Percentiles rank a stretch among this genome's conserved stretches.
These are phyloP conservation scores for Stephania cephalantha DNA, from an alignment of 164 flowering plant species.

Conservation along the genomic window DNA sequence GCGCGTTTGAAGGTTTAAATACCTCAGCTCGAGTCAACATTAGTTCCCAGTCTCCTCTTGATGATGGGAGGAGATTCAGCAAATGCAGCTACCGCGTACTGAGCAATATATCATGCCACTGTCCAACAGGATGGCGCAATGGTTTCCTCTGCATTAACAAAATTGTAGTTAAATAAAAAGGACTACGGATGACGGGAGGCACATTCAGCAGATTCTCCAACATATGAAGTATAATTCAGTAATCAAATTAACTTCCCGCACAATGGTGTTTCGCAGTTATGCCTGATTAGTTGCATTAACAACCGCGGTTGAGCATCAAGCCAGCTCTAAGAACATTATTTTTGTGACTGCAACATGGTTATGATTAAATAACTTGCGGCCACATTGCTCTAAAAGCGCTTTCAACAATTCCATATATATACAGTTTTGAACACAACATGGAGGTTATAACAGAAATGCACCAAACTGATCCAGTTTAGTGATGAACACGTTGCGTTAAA, in stretches of 20 bases:
- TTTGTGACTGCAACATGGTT: neutral
- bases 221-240: neutral
- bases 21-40: neutral
- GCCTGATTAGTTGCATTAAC: neutral
- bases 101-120: neutral
- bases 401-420: too few species aligned
- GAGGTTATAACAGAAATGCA: too few species aligned
- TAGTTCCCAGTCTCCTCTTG: neutral
- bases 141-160: neutral
- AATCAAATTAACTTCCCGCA: neutral
- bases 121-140: neutral
- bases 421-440: too few species aligned
- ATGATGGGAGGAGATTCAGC: neutral
- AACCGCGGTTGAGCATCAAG: neutral
- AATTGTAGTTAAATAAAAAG: neutral
- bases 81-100: neutral
- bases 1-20: neutral
- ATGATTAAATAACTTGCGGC: neutral
- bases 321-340: neutral
- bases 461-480: too few species aligned
- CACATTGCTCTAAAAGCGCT: neutral
- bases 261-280: neutral
- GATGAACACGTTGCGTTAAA: too few species aligned
- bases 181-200: neutral
- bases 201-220: neutral